phyloP scores from a whole-genome alignment of 176 grass and related monocot species.

The Cocos nucifera region DNA sequence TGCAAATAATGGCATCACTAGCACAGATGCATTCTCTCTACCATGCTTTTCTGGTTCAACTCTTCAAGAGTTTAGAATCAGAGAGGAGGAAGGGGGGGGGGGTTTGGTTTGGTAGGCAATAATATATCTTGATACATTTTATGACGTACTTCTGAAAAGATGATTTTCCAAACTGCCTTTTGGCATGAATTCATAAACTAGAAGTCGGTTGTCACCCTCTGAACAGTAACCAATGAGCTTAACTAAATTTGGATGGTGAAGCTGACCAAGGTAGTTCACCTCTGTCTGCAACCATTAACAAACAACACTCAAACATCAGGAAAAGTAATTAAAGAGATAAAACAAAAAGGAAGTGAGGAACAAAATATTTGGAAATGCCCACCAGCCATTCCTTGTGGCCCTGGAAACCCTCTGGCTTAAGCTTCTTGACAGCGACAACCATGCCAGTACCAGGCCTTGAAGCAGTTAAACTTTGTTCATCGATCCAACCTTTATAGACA shows the following conservation, averaged over 20 bases:
- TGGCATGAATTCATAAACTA: constrained; percentile 90
- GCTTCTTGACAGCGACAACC: constrained; percentile 90
- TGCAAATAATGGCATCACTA: no score
- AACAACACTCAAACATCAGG: constrained; percentile 9
- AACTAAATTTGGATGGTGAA: constrained; percentile 82
- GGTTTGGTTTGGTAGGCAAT: no score
- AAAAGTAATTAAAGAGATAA: constrained; percentile 6
- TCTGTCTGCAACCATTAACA: constrained; percentile 54
- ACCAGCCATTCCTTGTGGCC: constrained; percentile 99
- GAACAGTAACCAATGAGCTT: constrained; percentile 89
- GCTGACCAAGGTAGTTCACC: constrained; percentile 85
- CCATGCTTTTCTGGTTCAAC: no score
- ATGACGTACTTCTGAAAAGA: constrained; percentile 75
- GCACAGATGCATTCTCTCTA: no score
- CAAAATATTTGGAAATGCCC: constrained; percentile 12
- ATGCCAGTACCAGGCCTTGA: constrained; percentile 56
- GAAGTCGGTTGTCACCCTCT: constrained; percentile 68
- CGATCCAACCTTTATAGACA: constrained; percentile 93
- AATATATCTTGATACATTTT: no score
- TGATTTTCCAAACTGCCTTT: constrained; percentile 94
- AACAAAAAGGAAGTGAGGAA: constrained; percentile 12
- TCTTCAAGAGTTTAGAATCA: no score
- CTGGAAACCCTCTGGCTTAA: constrained; percentile 89
- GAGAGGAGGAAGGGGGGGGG: no score
- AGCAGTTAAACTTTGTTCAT: constrained; percentile 61